Base-by-base conservation (phyloP, 495 filamentous ascomycete genomes). In the Aspergillus campestris region DNA sequence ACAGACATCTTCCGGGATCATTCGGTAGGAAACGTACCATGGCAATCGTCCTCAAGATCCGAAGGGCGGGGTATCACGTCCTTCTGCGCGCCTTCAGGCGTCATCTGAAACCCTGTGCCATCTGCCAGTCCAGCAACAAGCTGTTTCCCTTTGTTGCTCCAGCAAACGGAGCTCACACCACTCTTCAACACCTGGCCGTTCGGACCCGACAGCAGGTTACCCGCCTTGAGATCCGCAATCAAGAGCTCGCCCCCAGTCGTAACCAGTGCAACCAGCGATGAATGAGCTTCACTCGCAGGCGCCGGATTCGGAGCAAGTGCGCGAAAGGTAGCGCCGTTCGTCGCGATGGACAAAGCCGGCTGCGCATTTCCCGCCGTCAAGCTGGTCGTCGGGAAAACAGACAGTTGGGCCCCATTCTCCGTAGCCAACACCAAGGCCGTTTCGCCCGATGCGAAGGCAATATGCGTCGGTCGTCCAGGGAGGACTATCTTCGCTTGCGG, bases 131-230 rank as follows among this genome's bases (percentile, higher is more conserved):
- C 94, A 51, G 89, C 94, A 6, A 96, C 77, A 15, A 99, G 70
- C 60, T 95, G 90, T 59, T 94, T 97, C 34, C 94, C 94, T 53
- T 80, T 86, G 41, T 78, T 82, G 58, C 91, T 97, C 94, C 94
- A 99, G 34, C 85, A 80, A 2, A 89, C 79, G 58, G 84, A 91
- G 56, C 84, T 89, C 9, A 95, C 90, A 27, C 83, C 80, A 27
- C 77, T 67, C 48, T 80, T 84, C 47, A 94, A 61, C 0, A 83
- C 65, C 34, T 75, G 77, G 3, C 89, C 86, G 50, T 77, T 82
- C 8, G 72, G 49, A 2, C 81, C 81, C 11, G 71, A 72, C 24
- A 81, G 55, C 31, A 85, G 66, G 38, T 69, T 75, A 32, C 79
- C 75, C 18, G 79, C 74, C 44, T 82, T 81, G 40, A 97, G 60